phyloP scores from a whole-genome alignment of 2,329 filamentous ascomycete species.

The Sporothrix globosa region DNA sequence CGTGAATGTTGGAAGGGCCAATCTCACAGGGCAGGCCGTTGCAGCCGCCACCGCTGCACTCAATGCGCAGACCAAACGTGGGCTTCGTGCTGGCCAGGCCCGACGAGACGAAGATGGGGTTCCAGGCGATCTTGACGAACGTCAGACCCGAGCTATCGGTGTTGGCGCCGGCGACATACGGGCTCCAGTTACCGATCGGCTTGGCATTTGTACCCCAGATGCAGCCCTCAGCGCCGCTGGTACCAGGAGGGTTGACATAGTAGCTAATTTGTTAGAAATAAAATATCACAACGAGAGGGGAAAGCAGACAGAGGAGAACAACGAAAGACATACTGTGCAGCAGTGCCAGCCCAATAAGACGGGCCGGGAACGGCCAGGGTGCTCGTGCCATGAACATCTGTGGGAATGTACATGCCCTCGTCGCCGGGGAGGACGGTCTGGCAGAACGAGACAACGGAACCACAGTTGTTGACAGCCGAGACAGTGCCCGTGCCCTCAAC shows the following conservation, averaged over 20 bases:
- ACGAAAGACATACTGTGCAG: constrained; percentile 67
- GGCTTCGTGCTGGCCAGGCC: constrained; percentile 61
- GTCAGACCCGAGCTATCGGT: constrained; percentile 66
- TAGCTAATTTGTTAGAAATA: constrained; percentile 46
- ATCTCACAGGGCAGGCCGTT: constrained; percentile 76
- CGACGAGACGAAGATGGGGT: constrained; percentile 69
- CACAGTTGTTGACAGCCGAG: constrained; percentile 67
- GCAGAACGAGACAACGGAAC: constrained; percentile 68
- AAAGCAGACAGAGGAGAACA: neutral
- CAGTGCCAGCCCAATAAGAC: constrained; percentile 71
- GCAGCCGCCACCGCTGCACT: constrained; percentile 68
- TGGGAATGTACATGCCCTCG: constrained; percentile 81
- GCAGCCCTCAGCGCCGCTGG: constrained; percentile 62
- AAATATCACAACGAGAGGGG: neutral
- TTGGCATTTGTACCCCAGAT: constrained; percentile 68
- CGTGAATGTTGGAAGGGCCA: constrained; percentile 59
- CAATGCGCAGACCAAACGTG: constrained; percentile 69
- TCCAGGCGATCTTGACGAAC: constrained; percentile 76
- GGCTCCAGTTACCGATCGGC: constrained; percentile 74
- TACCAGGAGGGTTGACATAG: constrained; percentile 77
- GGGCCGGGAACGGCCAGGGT: constrained; percentile 70
- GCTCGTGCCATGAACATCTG: constrained; percentile 60
- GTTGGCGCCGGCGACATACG: constrained; percentile 77
- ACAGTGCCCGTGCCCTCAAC: constrained; percentile 68
- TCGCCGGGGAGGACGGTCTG: constrained; percentile 79